A percentile compares a stretch with the other conserved stretches of the same genome.
Conservation (phyloP, 208 protist species). For the Novymonas esmeraldas region DNA sequence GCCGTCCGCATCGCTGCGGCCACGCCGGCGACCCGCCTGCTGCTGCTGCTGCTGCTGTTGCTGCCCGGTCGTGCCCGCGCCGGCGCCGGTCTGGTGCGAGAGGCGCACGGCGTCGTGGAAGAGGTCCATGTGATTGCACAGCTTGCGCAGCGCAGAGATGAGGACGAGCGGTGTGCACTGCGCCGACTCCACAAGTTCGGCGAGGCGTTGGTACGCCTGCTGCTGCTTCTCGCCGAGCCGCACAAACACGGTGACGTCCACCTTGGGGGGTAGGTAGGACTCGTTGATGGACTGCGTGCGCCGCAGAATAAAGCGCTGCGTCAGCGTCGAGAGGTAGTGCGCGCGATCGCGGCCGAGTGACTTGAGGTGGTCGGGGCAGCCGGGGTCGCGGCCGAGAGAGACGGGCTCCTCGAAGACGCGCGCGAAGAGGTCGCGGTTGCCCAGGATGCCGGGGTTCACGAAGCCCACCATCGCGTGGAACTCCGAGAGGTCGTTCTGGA, state of each 20-base stretch:
- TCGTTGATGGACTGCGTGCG: conserved; percentile 86
- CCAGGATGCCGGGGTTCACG: conserved; percentile 85
- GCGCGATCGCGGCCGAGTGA: conserved; percentile 74
- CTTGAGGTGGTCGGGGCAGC: conserved; percentile 65
- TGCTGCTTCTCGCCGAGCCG: conserved; percentile 66
- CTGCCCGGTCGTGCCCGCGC: background rate
- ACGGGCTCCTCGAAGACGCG: conserved; percentile 85
- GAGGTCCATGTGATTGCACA: conserved; percentile 95
- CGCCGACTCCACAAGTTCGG: conserved; percentile 51
- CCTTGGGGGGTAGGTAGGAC: conserved; percentile 83
- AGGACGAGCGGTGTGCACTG: conserved; percentile 81
- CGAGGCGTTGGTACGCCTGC: conserved; percentile 69
- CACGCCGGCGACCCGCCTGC: conserved; percentile 9
- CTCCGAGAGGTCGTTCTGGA: conserved; percentile 92
- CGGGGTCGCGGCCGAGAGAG: conserved; percentile 61
- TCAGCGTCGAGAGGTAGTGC: conserved; percentile 81
- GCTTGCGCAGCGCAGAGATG: conserved; percentile 86
- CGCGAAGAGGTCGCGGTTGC: conserved; percentile 79
- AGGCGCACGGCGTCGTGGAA: conserved; percentile 75
- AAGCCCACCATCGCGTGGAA: conserved; percentile 92
- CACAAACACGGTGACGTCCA: conserved; percentile 88
- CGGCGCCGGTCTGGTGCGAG: conserved; percentile 38
- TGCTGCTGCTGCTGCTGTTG: conserved; percentile 16
- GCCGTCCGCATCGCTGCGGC: conserved; percentile 8
- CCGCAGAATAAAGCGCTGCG: conserved; percentile 83